Conservation (phyloP, 2,329 filamentous ascomycete genomes). For the Ramichloridium luteum region DNA sequence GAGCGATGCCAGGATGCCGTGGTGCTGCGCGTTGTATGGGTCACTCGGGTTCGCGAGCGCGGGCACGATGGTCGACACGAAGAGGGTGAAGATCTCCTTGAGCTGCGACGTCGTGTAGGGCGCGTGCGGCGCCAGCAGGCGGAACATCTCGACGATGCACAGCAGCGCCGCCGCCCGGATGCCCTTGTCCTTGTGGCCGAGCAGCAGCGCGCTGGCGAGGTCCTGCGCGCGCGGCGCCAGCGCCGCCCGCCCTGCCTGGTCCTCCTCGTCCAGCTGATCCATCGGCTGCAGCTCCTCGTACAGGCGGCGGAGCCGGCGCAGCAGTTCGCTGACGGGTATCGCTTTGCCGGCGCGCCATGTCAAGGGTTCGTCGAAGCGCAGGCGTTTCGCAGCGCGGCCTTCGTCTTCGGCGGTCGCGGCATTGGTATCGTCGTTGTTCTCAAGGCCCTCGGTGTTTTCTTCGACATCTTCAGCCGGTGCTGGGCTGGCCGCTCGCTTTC, state of each 20-base stretch:
- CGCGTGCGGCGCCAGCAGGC: constrained; percentile 85
- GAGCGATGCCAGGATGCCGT: constrained; percentile 79
- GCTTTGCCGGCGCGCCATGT: constrained; percentile 87
- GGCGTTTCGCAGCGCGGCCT: constrained; percentile 17
- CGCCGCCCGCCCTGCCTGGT: constrained; percentile 47
- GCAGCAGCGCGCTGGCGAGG: constrained; percentile 65
- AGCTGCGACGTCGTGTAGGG: constrained; percentile 83
- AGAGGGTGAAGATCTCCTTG: constrained; percentile 91
- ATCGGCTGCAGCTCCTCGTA: constrained; percentile 72
- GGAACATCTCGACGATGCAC: constrained; percentile 85
- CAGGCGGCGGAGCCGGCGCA: constrained; percentile 68
- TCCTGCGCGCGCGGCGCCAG: constrained; percentile 73
- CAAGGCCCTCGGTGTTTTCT: constrained; percentile 12
- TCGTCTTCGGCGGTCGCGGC: constrained; percentile 11
- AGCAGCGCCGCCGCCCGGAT: constrained; percentile 80
- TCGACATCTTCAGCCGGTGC: constrained; percentile 9
- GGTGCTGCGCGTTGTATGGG: constrained; percentile 84
- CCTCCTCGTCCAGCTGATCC: constrained; percentile 72
- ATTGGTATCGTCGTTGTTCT: constrained; percentile 12
- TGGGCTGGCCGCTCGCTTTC: constrained; percentile 11
- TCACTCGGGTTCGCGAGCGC: constrained; percentile 75
- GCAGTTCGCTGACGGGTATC: constrained; percentile 70
- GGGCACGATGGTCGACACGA: constrained; percentile 72
- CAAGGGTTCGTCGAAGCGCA: constrained; percentile 74
- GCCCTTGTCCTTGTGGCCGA: constrained; percentile 86